Base-by-base conservation (phyloP, 2,329 filamentous ascomycete species). In the Botrytis byssoidea region DNA sequence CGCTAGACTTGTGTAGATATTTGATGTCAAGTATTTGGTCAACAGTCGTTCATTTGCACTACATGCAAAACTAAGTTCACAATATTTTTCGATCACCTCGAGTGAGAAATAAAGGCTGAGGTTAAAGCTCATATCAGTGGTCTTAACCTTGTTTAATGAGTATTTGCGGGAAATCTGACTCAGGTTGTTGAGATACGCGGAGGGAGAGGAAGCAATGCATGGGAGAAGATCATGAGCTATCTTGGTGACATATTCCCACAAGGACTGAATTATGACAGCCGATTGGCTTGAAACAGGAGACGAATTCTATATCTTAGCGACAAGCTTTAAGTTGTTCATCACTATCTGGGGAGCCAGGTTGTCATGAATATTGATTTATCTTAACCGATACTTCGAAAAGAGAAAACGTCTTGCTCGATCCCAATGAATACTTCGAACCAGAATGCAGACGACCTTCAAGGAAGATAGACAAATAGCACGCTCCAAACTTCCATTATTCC, bases 131-230 rank as follows among this genome's bases (percentile, higher is more conserved):
- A 6, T 0, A 48, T 29, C 0, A 35, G 22, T 65, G 29, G 5
- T 22, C 5, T 29, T 1, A 0, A 14, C 8, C n/a, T 65, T 35
- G 1, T 46, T 1, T 4, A 2, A 0, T 10, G 0, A 12, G 14
- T 2, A 3, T 35, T 18, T 35, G 22, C 12, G 16, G 44, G 4
- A 48, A 48, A 66, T 2, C 29, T n/a, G 7, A 1, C 32, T 3
- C 7, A 20, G 14, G 2, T 1, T n/a, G 3, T 51, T 9, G 20
- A 8, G 4, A 25, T 65, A 14, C 1, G 35, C 0, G 29, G 10
- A 65, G 42, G 29, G 1, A 25, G 5, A 44, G 2, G 18, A 20
- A 18, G 18, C 14, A 22, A 65, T 65, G n/a, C 29, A 22, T 35
- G 29, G 3, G 25, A 29, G 16, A 3, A 29, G 22, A 29, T 20